Base-by-base conservation (phyloP, 352 stramenopile genomes). In the Halophytophthora polymorphica region DNA sequence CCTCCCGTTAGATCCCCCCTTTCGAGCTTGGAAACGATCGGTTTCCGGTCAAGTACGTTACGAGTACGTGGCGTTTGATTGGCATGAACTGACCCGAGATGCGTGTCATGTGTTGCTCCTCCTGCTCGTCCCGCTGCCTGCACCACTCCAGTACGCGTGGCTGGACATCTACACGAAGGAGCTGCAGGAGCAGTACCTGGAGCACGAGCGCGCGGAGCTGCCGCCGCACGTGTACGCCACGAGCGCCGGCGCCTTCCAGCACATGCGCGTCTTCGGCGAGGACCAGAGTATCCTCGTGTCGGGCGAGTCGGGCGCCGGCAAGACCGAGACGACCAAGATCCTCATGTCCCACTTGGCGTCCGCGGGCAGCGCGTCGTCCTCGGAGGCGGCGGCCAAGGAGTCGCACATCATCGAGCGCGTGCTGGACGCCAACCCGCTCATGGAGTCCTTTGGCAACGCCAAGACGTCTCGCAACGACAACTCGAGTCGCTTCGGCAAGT, bases 381-480 rank as follows among this genome's bases (percentile, higher is more conserved):
- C 51, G 1, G 61, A 72, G 6, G 49, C 56, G 11, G 47, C 62
- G 18, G 40, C 51, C 8, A 71, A 70, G 37, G 75, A 93, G 49
- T 71, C 83, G 22, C 73, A 63, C 50, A 94, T 96, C 54, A 90
- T 95, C 41, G 75, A 91, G 38, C 68, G 73, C 7, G 86, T 96
- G 25, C 50, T 96, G 31, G 66, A 92, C 43, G 84, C 77, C 12
- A 93, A 95, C 57, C 84, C 84, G 23, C 64, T 96, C 13, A 88
- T 96, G 74, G 86, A 98, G 57, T 93, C 90, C 8, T 98, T 98
- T 70, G 96, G 96, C 43, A 98, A 98, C 65, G 95, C 96, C 42
- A 98, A 98, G 66, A 99, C 96, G 2, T 84, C 93, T 15, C 78
- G 95, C 11, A 99, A 98, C 61, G 93, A 98, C 72, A 99, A 99